phyloP scores from a whole-genome alignment of 805 yeast species.

The Cyberlindnera americana region DNA sequence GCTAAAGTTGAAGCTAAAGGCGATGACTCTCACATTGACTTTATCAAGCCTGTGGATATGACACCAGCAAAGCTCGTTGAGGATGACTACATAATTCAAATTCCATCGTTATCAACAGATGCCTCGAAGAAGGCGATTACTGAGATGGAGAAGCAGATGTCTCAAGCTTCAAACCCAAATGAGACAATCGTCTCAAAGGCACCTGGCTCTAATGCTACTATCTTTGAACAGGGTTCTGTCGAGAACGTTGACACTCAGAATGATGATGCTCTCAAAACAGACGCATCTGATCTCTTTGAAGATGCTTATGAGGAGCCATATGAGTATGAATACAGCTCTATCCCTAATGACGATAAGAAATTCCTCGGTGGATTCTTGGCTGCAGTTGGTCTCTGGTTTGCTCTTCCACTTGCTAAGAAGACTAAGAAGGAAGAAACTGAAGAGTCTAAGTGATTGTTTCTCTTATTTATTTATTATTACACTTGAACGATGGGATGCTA shows the following conservation, averaged over 20 bases:
- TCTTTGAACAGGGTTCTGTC: slow-evolving; percentile 22
- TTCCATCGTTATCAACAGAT: slow-evolving; percentile 45
- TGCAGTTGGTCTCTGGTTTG: slow-evolving; percentile 30
- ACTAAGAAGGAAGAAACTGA: slow-evolving; percentile 5
- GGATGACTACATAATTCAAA: slow-evolving; percentile 43
- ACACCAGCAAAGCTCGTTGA: slow-evolving; percentile 39
- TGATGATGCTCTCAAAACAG: slow-evolving; percentile 12
- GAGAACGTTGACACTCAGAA: slow-evolving; percentile 17
- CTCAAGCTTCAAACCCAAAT: slow-evolving; percentile 10
- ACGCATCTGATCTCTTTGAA: slow-evolving; percentile 11
- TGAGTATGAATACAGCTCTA: slow-evolving; percentile 19
- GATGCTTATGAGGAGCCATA: slow-evolving; percentile 20
- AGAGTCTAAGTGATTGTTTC: slow-evolving; percentile 2
- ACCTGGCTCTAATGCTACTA: slow-evolving; percentile 24
- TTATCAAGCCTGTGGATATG: slow-evolving; percentile 37
- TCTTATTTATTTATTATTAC: slow-evolving; percentile 1
- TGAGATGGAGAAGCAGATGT: slow-evolving; percentile 25
- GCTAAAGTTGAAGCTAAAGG: slow-evolving; percentile 41
- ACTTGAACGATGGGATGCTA: not conserved
- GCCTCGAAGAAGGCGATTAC: slow-evolving; percentile 40
- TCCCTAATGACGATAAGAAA: slow-evolving; percentile 26
- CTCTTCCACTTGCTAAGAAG: slow-evolving; percentile 17
- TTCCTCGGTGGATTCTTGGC: slow-evolving; percentile 26
- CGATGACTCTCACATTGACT: slow-evolving; percentile 56
- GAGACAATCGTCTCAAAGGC: slow-evolving; percentile 25